phyloP scores from a whole-genome alignment of 345 rosid species.

The Anastatica hierochuntica region DNA sequence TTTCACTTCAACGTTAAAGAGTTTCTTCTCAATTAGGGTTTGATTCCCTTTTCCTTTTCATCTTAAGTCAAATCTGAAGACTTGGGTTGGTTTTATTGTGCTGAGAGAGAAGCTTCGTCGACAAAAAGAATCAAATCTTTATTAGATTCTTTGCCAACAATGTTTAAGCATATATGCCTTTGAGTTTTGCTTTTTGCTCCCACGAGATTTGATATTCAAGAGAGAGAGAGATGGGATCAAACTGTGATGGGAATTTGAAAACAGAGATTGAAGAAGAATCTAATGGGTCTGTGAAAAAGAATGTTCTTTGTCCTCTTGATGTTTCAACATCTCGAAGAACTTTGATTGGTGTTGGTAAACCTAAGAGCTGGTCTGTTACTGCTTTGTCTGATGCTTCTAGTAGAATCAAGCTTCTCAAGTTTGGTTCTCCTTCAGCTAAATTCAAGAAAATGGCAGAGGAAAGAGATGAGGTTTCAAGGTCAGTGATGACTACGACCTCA shows the following conservation, averaged over 20 bases:
- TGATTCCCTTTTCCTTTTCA: not conserved
- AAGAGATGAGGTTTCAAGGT: constrained; percentile 56
- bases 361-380: constrained; percentile 17
- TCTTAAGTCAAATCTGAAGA: constrained; percentile 8
- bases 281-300: constrained; percentile 15
- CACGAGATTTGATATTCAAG: constrained; percentile 2
- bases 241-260: constrained; percentile 30
- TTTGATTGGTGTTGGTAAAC: constrained; percentile 31
- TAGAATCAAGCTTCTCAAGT: constrained; percentile 39
- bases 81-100: constrained; percentile 3
- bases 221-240: constrained; percentile 33
- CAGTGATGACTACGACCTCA: constrained; percentile 36
- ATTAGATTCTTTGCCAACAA: constrained; percentile 23
- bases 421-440: constrained; percentile 61
- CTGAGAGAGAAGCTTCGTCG: constrained; percentile 11
- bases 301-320: constrained; percentile 27
- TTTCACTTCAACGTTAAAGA: too few relatives aligned
- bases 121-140: too few relatives aligned
- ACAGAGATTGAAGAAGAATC: constrained; percentile 42
- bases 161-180: constrained; percentile 17
- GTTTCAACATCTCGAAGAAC: constrained; percentile 39
- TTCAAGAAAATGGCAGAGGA: constrained; percentile 53
- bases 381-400: constrained; percentile 21
- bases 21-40: constrained; percentile 8
- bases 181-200: not conserved